Evolutionary conservation across 805 yeast species (phyloP).

Genomic region (Metschnikowia henanensis): DNA sequence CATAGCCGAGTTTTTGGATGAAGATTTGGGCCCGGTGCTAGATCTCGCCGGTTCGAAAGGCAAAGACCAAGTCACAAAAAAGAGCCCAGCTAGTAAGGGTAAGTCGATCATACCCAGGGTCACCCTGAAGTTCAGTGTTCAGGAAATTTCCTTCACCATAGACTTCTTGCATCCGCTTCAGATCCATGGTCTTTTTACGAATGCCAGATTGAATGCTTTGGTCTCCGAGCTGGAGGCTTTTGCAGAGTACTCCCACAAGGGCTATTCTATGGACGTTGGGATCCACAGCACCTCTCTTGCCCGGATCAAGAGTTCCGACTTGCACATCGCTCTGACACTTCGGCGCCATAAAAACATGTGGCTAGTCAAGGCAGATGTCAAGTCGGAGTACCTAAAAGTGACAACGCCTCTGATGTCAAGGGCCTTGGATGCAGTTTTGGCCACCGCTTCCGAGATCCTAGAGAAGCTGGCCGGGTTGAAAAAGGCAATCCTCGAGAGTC

Average conservation of each 20-base stretch:
- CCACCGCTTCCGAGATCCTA: slow-evolving; percentile 6
- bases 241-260: slow-evolving; percentile 7
- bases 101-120: slow-evolving; percentile 8
- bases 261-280: slow-evolving; percentile 19
- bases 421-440: slow-evolving; percentile 19
- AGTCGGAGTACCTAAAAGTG: slow-evolving; percentile 33
- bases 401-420: slow-evolving; percentile 25
- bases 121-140: slow-evolving; percentile 4
- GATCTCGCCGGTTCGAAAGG: neutral
- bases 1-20: slow-evolving; percentile 2
- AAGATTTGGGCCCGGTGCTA: neutral
- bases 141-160: neutral
- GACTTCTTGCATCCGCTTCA: slow-evolving; percentile 14
- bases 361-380: slow-evolving; percentile 18
- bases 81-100: too few species aligned
- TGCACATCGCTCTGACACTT: slow-evolving; percentile 19
- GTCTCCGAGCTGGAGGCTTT: neutral
- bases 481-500: neutral
- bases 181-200: slow-evolving; percentile 6
- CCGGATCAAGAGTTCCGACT: slow-evolving; percentile 29
- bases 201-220: slow-evolving; percentile 3
- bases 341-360: slow-evolving; percentile 10
- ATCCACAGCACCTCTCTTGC: slow-evolving; percentile 19
- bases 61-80: too few species aligned
- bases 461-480: slow-evolving; percentile 12